A percentile compares a stretch with the other conserved stretches of the same genome.
Evolutionary conservation across 2,329 filamentous ascomycete species (phyloP).

Genomic region (Peltaster fructicola): DNA sequence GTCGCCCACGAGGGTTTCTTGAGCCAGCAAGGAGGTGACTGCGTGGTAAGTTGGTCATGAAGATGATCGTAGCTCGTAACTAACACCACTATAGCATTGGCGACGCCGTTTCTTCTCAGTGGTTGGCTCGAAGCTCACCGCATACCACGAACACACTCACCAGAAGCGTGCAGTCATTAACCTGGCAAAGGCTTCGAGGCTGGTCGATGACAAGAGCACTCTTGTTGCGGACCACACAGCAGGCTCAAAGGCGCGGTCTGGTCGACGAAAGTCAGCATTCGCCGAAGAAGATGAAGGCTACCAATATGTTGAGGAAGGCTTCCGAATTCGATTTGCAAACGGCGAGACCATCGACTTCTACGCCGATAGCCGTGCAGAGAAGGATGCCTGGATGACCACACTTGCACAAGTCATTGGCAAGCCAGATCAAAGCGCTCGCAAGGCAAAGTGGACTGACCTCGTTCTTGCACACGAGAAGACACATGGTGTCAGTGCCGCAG

Average conservation of each 20-base stretch:
- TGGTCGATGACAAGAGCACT: slow-evolving; percentile 80
- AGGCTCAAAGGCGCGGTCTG: slow-evolving; percentile 47
- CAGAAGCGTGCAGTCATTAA: slow-evolving; percentile 97
- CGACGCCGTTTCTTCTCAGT: slow-evolving; percentile 95
- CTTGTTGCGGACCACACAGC: slow-evolving; percentile 66
- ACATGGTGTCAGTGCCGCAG: neutral
- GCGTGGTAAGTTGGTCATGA: slow-evolving; percentile 52
- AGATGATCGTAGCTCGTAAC: neutral
- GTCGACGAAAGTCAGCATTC: slow-evolving; percentile 78
- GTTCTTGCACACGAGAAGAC: slow-evolving; percentile 31
- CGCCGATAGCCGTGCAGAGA: slow-evolving; percentile 70
- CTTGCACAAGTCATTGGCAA: slow-evolving; percentile 54
- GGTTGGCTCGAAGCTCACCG: slow-evolving; percentile 74
- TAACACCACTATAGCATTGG: slow-evolving; percentile 76
- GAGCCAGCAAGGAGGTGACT: slow-evolving; percentile 94
- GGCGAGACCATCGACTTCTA: slow-evolving; percentile 98
- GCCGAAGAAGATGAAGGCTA: slow-evolving; percentile 97
- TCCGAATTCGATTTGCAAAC: slow-evolving; percentile 96
- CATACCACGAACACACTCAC: slow-evolving; percentile 86
- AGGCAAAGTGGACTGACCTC: slow-evolving; percentile 39
- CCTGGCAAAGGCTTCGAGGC: slow-evolving; percentile 72
- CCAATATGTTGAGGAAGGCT: slow-evolving; percentile 98
- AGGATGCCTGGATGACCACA: slow-evolving; percentile 88
- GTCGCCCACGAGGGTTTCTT: slow-evolving; percentile 68
- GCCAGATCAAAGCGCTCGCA: slow-evolving; percentile 31